Base-by-base conservation (phyloP, 768 basidiomycete species). In the Russula earlei region DNA sequence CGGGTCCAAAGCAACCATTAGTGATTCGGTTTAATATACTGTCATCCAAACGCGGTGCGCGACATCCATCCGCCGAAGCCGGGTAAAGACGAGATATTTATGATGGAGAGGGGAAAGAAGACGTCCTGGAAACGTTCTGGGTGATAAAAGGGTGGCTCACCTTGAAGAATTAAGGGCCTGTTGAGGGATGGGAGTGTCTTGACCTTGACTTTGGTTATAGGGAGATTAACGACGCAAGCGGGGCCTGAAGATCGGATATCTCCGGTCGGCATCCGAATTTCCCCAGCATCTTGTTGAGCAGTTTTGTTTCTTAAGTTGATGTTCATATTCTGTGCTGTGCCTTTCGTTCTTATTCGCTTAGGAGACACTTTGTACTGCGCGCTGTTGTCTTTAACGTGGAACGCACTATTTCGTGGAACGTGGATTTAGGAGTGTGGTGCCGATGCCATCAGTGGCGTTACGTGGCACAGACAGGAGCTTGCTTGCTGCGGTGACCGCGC, bases 81-180 rank as follows among this genome's bases (percentile, higher is more conserved):
- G 37, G 40, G 37, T 44, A 52, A 27, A 31, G 8, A 11, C 20
- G 52, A 47, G 56, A 66, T 65, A 57, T 50, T 41, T 59, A 38
- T 14, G 4, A 19, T 27, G 24, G 37, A 49, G 40, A 31, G 40
- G 52, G 36, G 52, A 31, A 15, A 42, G 33, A 10, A 45, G 31
- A 47, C 40, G 14, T 25, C 34, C 58, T 38, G 20, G n/a, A 60
- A 55, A 52, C 60, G 59, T 58, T 48, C 19, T 33, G 12, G 19
- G 55, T 29, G n/a, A 24, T 67, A 61, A 67, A 62, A 63, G 71
- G 71, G 65, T 61, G 68, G 74, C 80, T 79, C 71, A 83, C 81
- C 80, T 83, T 82, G 82, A 74, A 66, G 75, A 63, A 69, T 74
- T 77, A 56, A 65, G 67, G 65, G 45, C 1, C 59, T 66, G 65